A percentile compares a stretch with the other conserved stretches of the same genome.
phyloP scores from a whole-genome alignment of 2,329 filamentous ascomycete species.

The Penicillium sp. region DNA sequence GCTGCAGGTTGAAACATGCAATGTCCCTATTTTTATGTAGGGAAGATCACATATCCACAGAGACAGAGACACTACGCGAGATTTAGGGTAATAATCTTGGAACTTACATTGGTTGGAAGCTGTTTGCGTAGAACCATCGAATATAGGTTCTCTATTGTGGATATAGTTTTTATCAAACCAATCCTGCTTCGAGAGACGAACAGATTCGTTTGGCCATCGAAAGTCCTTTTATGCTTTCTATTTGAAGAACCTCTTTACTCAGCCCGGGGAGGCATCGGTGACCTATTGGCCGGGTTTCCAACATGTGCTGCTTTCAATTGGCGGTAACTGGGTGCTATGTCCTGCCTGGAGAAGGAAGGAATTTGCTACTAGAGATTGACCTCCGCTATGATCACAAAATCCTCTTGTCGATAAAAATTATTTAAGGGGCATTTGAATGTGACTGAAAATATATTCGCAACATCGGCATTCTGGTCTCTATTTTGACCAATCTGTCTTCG shows the following conservation, averaged over 20 bases:
- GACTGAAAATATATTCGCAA: background rate
- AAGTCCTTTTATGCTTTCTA: no score
- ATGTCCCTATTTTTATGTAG: background rate
- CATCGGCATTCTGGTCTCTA: background rate
- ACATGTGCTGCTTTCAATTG: background rate
- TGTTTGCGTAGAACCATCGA: background rate
- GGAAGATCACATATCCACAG: background rate
- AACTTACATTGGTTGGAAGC: background rate
- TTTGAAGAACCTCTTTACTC: background rate
- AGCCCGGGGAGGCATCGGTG: background rate
- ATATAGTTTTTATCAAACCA: background rate
- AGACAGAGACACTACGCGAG: background rate
- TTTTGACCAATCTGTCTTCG: background rate
- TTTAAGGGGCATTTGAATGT: background rate
- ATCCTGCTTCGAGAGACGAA: background rate
- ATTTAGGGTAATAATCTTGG: background rate
- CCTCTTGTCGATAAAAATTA: background rate
- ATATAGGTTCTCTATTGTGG: background rate
- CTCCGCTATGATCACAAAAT: background rate
- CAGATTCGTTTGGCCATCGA: background rate
- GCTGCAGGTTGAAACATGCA: background rate
- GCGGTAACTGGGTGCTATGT: background rate
- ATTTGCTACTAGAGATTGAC: background rate
- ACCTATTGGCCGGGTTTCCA: background rate
- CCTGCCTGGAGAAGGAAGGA: no score